Base-by-base conservation (phyloP, 495 filamentous ascomycete species). In the Astrothelium subdiscretum region DNA sequence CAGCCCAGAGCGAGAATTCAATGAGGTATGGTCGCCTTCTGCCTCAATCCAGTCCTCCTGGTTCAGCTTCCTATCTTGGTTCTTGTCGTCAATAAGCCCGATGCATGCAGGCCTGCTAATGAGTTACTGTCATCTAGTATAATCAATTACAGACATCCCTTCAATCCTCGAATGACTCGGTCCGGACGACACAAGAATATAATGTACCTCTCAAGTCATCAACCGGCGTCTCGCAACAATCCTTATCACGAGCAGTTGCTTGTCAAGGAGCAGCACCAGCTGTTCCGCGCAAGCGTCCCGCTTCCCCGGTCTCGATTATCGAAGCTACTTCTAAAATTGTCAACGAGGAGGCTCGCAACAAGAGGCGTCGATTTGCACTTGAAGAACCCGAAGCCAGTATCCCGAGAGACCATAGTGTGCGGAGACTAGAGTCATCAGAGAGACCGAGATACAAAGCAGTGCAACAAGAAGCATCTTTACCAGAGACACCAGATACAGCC, bases 281-380 rank as follows among this genome's bases (percentile, higher is more conserved):
- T 29, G 24, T 18, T 24, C 20, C 35, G 22, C 42, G n/a, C 58
- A 78, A 77, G 65, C 81, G 83, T 57, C 76, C 80, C 26, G 77
- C 80, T 27, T 83, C 83, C 18, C 84, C 84, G 26, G 76, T 81
- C 12, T 83, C 84, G 2, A 80, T 84, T 38, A 74, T 78, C 15
- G 85, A 88, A 68, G 73, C 81, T 27, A 29, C 42, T 51, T 82
- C 78, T 31, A 80, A 82, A 65, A 72, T 79, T 48, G 77, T 75
- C 11, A 75, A 71, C 52, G 59, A 73, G 31, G 69, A 76, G 27
- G 69, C 72, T 13, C 66, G 66, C 35, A 69, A 42, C 35, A 76
- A 74, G 68, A 76, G 73, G 57, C 67, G 68, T 13, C 71, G 73
- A 27, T 54, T 27, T 29, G 24, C 24, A 11, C 2, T 31, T 42